These are phyloP conservation scores for Cylindrotheca fusiformis DNA, from an alignment of 108 stramenopile species.

Conservation along the genomic window DNA sequence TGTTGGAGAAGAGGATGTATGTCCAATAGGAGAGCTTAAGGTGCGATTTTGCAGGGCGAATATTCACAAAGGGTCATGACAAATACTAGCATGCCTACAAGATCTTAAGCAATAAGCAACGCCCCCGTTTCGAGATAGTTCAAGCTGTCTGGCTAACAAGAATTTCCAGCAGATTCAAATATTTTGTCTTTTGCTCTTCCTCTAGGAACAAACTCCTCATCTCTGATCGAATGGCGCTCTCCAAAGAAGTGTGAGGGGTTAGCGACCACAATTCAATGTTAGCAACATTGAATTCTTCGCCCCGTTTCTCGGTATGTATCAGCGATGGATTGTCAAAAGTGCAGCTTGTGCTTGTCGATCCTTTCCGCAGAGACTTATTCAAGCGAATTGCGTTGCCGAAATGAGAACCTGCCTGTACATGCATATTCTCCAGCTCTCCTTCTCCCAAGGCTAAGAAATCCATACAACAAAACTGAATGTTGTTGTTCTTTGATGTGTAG, in stretches of 20 bases:
- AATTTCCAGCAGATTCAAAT: slow-evolving; percentile 37
- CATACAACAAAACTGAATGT: slow-evolving; percentile 59
- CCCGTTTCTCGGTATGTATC: slow-evolving; percentile 23
- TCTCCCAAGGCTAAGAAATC: slow-evolving; percentile 61
- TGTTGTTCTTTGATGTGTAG: slow-evolving; percentile 55
- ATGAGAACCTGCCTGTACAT: slow-evolving; percentile 9
- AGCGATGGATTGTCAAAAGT: slow-evolving; percentile 77
- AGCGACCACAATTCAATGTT: slow-evolving; percentile 77
- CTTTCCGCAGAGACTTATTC: slow-evolving; percentile 44
- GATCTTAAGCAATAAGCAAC: no score
- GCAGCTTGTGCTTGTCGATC: slow-evolving; percentile 62
- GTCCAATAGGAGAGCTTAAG: slow-evolving; percentile 63
- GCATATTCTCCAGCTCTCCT: slow-evolving; percentile 33
- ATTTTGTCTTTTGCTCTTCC: slow-evolving; percentile 10
- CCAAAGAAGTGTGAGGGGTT: slow-evolving; percentile 49
- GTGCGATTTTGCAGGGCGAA: slow-evolving; percentile 52
- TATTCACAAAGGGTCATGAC: slow-evolving; percentile 11
- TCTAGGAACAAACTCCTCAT: slow-evolving; percentile 34
- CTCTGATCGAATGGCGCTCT: slow-evolving; percentile 46
- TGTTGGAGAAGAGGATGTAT: slow-evolving; percentile 50
- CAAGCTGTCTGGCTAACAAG: slow-evolving; percentile 30
- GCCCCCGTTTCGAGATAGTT: no score
- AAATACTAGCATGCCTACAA: no score
- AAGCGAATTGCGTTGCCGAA: slow-evolving; percentile 61
- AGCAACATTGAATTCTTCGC: slow-evolving; percentile 52